Evolutionary conservation across 768 basidiomycete species (phyloP).

Genomic region (Lentinula edodes): DNA sequence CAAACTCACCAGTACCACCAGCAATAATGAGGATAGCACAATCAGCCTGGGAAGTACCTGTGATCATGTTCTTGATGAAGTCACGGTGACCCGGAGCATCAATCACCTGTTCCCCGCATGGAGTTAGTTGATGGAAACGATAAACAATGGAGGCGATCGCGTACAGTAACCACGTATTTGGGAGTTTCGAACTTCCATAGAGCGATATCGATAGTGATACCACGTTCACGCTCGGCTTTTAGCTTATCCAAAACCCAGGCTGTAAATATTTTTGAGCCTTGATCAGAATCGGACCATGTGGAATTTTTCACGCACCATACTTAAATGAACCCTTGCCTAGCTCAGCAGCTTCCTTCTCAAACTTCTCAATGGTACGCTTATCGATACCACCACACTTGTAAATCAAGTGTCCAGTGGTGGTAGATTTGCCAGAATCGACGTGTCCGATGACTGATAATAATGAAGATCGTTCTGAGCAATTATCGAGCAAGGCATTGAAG

Average conservation of each 20-base stretch:
- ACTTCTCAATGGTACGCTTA: constrained; percentile 99
- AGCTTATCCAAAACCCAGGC: constrained; percentile 99
- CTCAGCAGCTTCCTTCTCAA: constrained; percentile 99
- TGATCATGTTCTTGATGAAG: constrained; percentile 99
- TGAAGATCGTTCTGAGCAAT: constrained; percentile 4
- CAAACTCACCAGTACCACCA: constrained; percentile 99
- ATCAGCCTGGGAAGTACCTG: constrained; percentile 99
- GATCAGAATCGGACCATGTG: background rate
- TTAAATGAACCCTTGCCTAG: constrained; percentile 99
- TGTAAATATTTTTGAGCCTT: constrained; percentile 26
- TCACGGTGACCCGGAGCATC: constrained; percentile 99
- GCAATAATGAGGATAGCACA: constrained; percentile 99
- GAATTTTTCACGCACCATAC: constrained; percentile 58
- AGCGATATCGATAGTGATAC: constrained; percentile 99
- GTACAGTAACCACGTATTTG: constrained; percentile 87
- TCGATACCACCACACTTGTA: constrained; percentile 99
- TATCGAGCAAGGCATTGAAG: constrained; percentile 18
- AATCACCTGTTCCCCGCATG: constrained; percentile 64
- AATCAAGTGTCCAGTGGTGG: constrained; percentile 99
- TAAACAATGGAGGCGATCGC: constrained; percentile 21
- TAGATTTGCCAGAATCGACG: constrained; percentile 99
- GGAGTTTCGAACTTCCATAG: constrained; percentile 99
- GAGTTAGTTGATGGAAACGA: constrained; percentile 12
- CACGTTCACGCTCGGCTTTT: constrained; percentile 99
- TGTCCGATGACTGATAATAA: constrained; percentile 81